Evolutionary conservation across 2,329 filamentous ascomycete species (phyloP), one percentile per base, ranked within the genome.

Genomic region (Leptographium radiaticola): DNA sequence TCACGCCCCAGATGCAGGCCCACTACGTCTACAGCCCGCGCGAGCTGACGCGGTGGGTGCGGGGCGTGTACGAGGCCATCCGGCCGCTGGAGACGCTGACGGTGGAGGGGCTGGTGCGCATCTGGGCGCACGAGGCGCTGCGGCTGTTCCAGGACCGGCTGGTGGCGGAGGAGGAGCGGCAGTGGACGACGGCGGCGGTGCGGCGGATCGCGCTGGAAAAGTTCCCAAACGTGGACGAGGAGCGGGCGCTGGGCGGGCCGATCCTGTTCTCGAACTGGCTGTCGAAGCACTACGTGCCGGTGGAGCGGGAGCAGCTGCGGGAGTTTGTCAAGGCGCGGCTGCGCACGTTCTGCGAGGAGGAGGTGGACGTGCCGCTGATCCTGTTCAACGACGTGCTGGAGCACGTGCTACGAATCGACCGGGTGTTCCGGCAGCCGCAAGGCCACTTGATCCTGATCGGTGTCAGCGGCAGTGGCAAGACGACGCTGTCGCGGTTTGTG

Each of bases 201-300:
- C 83, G 82, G 53, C 81, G 87, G 48, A 91, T 97, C 62, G 93
- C 93, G 0, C 71, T 93, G 44, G 87, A 96, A 57, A 83, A 87
- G 65, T 99, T 99, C 78, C 93, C 93, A 0, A 95, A 83, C n/a
- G 88, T 98, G 57, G 87, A 98, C 57, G 87, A 96, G 61, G 77
- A 86, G 45, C 86, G 89, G 67, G 90, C 93, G 49, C 79, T 99
- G 34, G 87, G 87, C 59, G 89, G 89, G 0, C 94, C 93, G 0
- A 97, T 99, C 53, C 74, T 99, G 54, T 99, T 95, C 76, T 98
- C 94, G 8, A 99, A 98, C 71, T 99, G 93, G 93, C 78, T 98
- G 7, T 97, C 91, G 13, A 97, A 95, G 80, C 87, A 99, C 67
- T 99, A 99, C 64, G 83, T 97, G 12, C 93, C 93, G 8, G 93